Evolutionary conservation across 495 filamentous ascomycete genomes (phyloP), one percentile per base, ranked within the genome.

Genomic region (Annulohypoxylon maeteangense): DNA sequence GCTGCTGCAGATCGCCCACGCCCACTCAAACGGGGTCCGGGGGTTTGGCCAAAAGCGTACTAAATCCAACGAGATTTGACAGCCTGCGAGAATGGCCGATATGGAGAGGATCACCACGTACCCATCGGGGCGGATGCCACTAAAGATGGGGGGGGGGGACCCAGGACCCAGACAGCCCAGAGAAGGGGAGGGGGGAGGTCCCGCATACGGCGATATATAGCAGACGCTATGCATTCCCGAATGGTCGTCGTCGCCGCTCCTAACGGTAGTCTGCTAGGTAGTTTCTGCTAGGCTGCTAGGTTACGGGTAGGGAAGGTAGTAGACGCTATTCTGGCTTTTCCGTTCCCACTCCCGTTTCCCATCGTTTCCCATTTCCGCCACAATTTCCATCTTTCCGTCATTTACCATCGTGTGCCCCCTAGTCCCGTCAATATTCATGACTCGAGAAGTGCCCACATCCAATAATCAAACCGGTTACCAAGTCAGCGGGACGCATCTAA

Each of bases 71-170:
- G 54, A 72, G 65, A 45, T 68, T 65, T 72, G 70, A 72, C 70
- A 72, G 70, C 70, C 70, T 56, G 65, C 70, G 67, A 65, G 65
- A 68, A 55, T 44, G 60, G 48, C 59, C 67, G 34, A 4, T 70
- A 38, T 53, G 59, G 68, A 66, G 64, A 50, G 38, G 53, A 67
- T 60, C 60, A 47, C 50, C 69, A 42, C 54, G 59, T 67, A 65
- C 44, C 70, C 64, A 68, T 68, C 70, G 54, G 65, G 65, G 64
- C 70, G 64, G 70, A 68, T 67, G 70, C 70, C 65, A 65, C 70
- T 64, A 72, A 54, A 34, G 60, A 27, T 38, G 8, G 11, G 44
- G 16, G 20, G 23, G 4, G 20, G 31, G 31, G 3, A 7, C 31
- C 7, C 31, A n/a, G n/a, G n/a, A n/a, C n/a, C n/a, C n/a, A n/a